Conservation (phyloP, 1,139 yeast genomes). For the Yamadazyma songkhlaensis region DNA sequence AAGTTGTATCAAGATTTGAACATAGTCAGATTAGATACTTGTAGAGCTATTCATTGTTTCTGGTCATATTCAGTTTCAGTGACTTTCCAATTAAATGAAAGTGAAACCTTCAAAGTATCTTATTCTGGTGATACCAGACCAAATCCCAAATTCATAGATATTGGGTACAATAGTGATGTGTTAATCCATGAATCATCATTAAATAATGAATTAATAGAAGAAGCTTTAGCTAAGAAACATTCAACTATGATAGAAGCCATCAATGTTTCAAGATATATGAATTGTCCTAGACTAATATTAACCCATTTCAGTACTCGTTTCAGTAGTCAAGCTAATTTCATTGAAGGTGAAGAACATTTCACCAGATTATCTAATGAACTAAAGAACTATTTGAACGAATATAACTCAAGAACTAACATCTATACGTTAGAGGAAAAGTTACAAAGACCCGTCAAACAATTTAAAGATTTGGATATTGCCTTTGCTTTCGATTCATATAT, state of each 20-base stretch:
- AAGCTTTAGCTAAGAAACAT: slow-evolving; percentile 81
- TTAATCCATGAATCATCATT: slow-evolving; percentile 92
- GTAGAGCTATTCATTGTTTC: slow-evolving; percentile 81
- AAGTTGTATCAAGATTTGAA: slow-evolving; percentile 26
- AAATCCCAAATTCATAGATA: slow-evolving; percentile 51
- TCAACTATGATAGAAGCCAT: slow-evolving; percentile 92
- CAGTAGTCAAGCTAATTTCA: slow-evolving; percentile 58
- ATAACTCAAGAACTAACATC: slow-evolving; percentile 23
- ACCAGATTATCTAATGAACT: slow-evolving; percentile 20
- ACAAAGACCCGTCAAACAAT: slow-evolving; percentile 13
- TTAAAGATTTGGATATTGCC: slow-evolving; percentile 33
- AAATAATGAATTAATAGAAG: slow-evolving; percentile 75
- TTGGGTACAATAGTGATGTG: slow-evolving; percentile 71
- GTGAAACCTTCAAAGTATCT: slow-evolving; percentile 59
- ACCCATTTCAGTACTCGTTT: slow-evolving; percentile 95
- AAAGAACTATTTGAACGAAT: slow-evolving; percentile 23
- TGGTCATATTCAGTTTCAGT: slow-evolving; percentile 77
- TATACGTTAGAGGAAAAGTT: slow-evolving; percentile 17
- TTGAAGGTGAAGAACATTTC: slow-evolving; percentile 24
- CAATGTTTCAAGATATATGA: slow-evolving; percentile 65
- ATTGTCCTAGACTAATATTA: slow-evolving; percentile 64
- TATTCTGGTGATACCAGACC: slow-evolving; percentile 98
- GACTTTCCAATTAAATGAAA: slow-evolving; percentile 36
- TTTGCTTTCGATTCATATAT: slow-evolving; percentile 45
- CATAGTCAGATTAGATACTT: slow-evolving; percentile 45